Evolutionary conservation across 2,329 filamentous ascomycete genomes (phyloP), one percentile per base, ranked within the genome.

Genomic region (Xylariaceae sp.): DNA sequence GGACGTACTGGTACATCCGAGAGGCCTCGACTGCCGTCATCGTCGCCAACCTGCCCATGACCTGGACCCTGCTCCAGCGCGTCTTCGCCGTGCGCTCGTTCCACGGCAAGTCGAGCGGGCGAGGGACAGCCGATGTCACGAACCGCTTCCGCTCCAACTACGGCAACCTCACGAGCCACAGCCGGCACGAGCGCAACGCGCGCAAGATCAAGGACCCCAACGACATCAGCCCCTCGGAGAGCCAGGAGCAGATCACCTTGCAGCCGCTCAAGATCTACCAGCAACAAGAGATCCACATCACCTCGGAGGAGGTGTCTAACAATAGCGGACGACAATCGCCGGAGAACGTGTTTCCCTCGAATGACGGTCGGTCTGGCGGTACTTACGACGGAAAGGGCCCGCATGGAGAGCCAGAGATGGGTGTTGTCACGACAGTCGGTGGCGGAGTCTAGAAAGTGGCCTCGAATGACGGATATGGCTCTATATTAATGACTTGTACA

Each of bases 1-100:
- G 67, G 67, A 65, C 62, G 3, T 66, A 63, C 39, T 71, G 68
- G 68, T 71, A 71, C 50, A 65, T 70, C 37, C 66, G 68, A 26
- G 68, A 71, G 47, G 67, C 68, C 0, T 69, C 67, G 1, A 70
- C 67, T 3, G 66, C 68, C 12, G 56, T 71, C 31, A 68, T 71
- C 49, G 61, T 65, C 11, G 57, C 67, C 35, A 71, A 71, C 37
- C 60, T 71, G 4, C 67, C 68, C 7, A 56, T 68, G 9, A 65
- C 64, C 1, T 71, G 68, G 68, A 66, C 66, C 0, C 51, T 69
- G 3, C 49, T 68, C 15, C 67, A 66, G 22, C 57, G 60, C 4
- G 44, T 62, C 22, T 66, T 70, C 51, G 50, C 58, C 42, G 50
- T 66, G 26, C 53, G 51, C 18, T 62, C 65, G 3, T 63, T 65